Conservation (phyloP, 2,329 filamentous ascomycete species). For the Pseudocercospora ulei region DNA sequence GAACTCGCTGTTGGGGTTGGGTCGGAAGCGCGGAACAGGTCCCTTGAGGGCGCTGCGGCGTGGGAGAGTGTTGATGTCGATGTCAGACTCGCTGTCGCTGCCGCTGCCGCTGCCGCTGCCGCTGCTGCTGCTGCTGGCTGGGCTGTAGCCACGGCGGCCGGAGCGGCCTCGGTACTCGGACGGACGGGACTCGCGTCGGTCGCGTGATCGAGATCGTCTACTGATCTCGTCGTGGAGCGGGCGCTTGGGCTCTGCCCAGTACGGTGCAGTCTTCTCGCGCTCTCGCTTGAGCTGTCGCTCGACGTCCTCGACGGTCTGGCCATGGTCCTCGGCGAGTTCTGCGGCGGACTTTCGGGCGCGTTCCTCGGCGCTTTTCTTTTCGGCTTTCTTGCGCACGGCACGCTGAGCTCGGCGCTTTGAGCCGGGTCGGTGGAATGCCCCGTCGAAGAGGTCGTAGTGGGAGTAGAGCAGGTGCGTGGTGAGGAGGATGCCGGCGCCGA, state of each 20-base stretch:
- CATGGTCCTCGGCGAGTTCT: conserved; percentile 12
- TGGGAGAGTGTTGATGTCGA: conserved; percentile 3
- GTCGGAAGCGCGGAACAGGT: conserved; percentile 11
- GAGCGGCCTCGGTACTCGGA: background rate
- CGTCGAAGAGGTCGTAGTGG: conserved; percentile 26
- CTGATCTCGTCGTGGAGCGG: background rate
- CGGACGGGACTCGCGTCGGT: background rate
- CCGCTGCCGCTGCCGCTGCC: conserved; percentile 5
- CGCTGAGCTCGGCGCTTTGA: conserved; percentile 14
- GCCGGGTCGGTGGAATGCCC: conserved; percentile 20
- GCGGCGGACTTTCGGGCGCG: background rate
- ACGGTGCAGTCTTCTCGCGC: conserved; percentile 2
- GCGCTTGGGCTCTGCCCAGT: background rate
- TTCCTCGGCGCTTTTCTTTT: conserved; percentile 11
- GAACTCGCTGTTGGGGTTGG: conserved; percentile 14
- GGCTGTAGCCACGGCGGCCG: conserved; percentile 7
- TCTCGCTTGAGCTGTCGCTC: conserved; percentile 7
- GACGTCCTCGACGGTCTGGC: background rate
- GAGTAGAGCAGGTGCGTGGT: conserved; percentile 21
- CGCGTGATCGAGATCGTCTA: conserved; percentile 7
- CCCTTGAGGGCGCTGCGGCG: conserved; percentile 8
- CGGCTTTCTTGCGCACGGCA: conserved; percentile 14
- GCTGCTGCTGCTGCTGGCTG: conserved; percentile 1
- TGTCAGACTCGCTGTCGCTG: conserved; percentile 6
- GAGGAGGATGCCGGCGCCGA: conserved; percentile 19